Percentiles rank a stretch among this genome's conserved stretches.
These are phyloP conservation scores for Serpula lacrymans DNA, from an alignment of 768 basidiomycete genomes.

Conservation along the genomic window DNA sequence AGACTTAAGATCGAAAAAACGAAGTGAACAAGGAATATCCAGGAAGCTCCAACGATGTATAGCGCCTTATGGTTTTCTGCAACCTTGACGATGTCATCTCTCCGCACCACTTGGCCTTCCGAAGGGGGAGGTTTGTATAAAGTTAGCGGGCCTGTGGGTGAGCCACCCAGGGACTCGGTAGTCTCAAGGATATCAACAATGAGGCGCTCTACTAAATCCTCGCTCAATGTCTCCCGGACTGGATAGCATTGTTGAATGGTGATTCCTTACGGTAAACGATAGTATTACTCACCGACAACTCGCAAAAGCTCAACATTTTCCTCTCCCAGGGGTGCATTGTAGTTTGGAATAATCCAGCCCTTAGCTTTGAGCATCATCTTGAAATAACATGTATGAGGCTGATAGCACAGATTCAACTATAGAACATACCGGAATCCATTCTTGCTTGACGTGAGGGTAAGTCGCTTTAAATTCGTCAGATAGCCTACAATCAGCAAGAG, in stretches of 20 bases:
- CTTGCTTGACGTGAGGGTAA: slow-evolving; percentile 52
- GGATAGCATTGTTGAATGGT: slow-evolving; percentile 29
- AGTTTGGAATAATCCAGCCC: slow-evolving; percentile 65
- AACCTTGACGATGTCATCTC: too few species aligned
- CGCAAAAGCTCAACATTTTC: slow-evolving; percentile 56
- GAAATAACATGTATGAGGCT: slow-evolving; percentile 5
- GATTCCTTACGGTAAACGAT: too few species aligned
- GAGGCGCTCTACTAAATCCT: slow-evolving; percentile 47
- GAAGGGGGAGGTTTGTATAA: too few species aligned
- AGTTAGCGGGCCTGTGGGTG: slow-evolving; percentile 19
- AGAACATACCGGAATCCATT: slow-evolving; percentile 54
- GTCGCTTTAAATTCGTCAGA: slow-evolving; percentile 49
- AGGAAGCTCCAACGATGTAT: too few species aligned
- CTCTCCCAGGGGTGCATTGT: slow-evolving; percentile 48
- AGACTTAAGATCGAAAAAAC: too few species aligned
- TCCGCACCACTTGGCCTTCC: too few species aligned
- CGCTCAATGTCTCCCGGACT: slow-evolving; percentile 54
- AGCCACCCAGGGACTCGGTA: slow-evolving; percentile 45
- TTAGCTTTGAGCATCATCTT: slow-evolving; percentile 44
- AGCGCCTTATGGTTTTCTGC: too few species aligned
- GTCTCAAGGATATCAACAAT: slow-evolving; percentile 48
- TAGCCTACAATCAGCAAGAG: slow-evolving; percentile 31
- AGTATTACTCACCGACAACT: slow-evolving; percentile 42
- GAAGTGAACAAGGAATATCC: too few species aligned
- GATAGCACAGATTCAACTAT: too few species aligned